phyloP scores from a whole-genome alignment of 164 flowering plant genomes.

The Santalum album region DNA sequence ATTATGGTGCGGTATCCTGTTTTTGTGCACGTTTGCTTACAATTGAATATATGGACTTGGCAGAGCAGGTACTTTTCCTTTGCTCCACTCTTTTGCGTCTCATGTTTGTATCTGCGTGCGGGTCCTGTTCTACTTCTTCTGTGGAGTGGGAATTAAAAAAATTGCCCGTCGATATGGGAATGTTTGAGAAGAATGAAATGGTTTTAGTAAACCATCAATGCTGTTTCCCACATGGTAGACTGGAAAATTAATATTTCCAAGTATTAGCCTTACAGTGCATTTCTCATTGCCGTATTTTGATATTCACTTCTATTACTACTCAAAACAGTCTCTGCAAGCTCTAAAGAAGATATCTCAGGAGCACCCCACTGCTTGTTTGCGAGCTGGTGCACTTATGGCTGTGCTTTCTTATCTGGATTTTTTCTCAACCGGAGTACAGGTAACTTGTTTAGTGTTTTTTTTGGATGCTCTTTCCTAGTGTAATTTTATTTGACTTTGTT shows the following conservation, averaged over 20 bases:
- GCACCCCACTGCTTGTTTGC: slow-evolving; percentile 97
- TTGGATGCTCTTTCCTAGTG: not conserved
- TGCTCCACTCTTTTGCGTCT: no score
- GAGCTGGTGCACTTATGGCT: slow-evolving; percentile 99
- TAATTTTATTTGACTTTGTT: not conserved
- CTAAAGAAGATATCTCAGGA: slow-evolving; percentile 96
- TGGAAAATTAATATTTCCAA: no score
- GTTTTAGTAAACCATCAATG: no score
- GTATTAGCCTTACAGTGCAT: no score
- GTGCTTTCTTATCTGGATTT: slow-evolving; percentile 95
- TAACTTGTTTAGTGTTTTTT: slow-evolving; percentile 13
- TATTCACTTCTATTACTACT: slow-evolving; percentile 1
- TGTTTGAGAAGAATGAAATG: no score
- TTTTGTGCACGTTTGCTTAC: slow-evolving; percentile 86
- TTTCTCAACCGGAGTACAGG: slow-evolving; percentile 99
- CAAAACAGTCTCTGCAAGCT: slow-evolving; percentile 88
- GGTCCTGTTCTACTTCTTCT: no score
- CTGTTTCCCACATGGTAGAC: no score
- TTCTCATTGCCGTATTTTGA: slow-evolving; percentile 3
- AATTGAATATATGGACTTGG: slow-evolving; percentile 98
- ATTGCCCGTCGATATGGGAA: no score
- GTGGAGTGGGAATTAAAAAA: no score
- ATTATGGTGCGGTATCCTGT: slow-evolving; percentile 85
- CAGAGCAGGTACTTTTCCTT: slow-evolving; percentile 71
- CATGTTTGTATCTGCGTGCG: no score